Conservation (phyloP, 257 asterid genomes). For the Plantago ovata region DNA sequence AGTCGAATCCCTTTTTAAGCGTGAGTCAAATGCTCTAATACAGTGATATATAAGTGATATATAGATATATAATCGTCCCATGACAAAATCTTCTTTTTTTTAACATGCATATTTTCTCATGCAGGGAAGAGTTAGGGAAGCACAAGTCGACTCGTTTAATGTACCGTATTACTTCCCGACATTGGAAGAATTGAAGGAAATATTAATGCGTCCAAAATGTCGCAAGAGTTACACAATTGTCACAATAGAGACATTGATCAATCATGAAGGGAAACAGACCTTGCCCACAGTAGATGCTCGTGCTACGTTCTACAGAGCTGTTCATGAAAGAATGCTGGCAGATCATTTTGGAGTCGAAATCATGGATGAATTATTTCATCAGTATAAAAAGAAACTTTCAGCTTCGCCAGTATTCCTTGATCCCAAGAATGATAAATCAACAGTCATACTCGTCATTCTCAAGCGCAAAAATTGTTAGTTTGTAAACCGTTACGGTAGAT, state of each 20-base stretch:
- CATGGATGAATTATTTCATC: not conserved
- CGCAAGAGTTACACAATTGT: not conserved
- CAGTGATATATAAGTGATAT: too few relatives aligned
- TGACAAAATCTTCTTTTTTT: too few relatives aligned
- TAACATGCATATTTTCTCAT: too few relatives aligned
- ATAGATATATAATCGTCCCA: too few relatives aligned
- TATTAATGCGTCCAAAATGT: not conserved
- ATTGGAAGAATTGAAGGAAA: not conserved
- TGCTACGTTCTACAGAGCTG: not conserved
- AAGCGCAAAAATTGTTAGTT: not conserved
- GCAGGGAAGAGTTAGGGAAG: slow-evolving; percentile 7
- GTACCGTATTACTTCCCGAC: not conserved
- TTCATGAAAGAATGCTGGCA: not conserved
- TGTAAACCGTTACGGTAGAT: too few relatives aligned
- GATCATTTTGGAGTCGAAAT: slow-evolving; percentile 1
- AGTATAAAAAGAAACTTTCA: not conserved
- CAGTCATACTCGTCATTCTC: not conserved
- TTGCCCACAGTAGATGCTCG: not conserved
- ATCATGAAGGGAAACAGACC: not conserved
- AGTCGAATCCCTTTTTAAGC: too few relatives aligned
- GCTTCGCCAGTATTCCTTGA: slow-evolving; percentile 1
- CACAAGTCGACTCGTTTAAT: slow-evolving; percentile 2
- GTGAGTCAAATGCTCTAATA: too few relatives aligned
- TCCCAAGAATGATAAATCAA: slow-evolving; percentile 5
- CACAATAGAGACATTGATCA: not conserved